These are phyloP conservation scores for Chalaropsis ovoidea DNA, from an alignment of 2,329 filamentous ascomycete genomes.

Conservation along the genomic window DNA sequence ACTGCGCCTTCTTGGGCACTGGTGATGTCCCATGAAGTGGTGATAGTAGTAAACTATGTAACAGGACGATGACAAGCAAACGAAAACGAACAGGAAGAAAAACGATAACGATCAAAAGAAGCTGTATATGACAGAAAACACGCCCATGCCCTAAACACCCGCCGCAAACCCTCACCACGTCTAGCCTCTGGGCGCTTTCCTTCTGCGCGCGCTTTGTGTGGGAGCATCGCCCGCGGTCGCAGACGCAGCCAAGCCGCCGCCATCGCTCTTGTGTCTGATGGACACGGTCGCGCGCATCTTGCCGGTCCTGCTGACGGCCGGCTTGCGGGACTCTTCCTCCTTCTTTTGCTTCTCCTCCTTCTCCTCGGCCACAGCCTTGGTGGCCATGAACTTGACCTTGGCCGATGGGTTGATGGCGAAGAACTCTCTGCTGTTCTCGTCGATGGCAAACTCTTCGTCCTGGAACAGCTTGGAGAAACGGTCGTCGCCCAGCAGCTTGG, in stretches of 20 bases:
- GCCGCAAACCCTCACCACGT: not conserved
- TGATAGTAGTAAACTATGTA: constrained; percentile 1
- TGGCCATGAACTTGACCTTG: constrained; percentile 25
- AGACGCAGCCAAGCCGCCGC: constrained; percentile 17
- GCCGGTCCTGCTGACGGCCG: constrained; percentile 20
- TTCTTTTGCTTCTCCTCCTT: constrained; percentile 38
- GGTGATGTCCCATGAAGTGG: constrained; percentile 2
- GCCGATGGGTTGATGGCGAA: constrained; percentile 82
- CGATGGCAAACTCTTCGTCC: constrained; percentile 83
- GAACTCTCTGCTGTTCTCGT: constrained; percentile 83
- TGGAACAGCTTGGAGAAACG: constrained; percentile 87
- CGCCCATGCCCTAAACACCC: constrained; percentile 18
- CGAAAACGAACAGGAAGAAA: constrained; percentile 1
- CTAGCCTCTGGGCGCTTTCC: constrained; percentile 25
- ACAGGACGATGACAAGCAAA: not conserved
- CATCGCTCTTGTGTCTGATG: constrained; percentile 25
- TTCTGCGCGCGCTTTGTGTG: constrained; percentile 21
- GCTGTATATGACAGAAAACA: constrained; percentile 18
- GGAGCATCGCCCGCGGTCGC: not conserved
- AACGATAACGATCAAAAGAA: constrained; percentile 5
- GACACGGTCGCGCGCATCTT: constrained; percentile 23
- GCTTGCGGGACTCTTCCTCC: constrained; percentile 27
- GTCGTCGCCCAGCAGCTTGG: constrained; percentile 65
- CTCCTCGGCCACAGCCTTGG: constrained; percentile 29
- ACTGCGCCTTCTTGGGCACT: constrained; percentile 1